A percentile compares a stretch with the other conserved stretches of the same genome.
Conservation (phyloP, 257 asterid species). For the Echium plantagineum region DNA sequence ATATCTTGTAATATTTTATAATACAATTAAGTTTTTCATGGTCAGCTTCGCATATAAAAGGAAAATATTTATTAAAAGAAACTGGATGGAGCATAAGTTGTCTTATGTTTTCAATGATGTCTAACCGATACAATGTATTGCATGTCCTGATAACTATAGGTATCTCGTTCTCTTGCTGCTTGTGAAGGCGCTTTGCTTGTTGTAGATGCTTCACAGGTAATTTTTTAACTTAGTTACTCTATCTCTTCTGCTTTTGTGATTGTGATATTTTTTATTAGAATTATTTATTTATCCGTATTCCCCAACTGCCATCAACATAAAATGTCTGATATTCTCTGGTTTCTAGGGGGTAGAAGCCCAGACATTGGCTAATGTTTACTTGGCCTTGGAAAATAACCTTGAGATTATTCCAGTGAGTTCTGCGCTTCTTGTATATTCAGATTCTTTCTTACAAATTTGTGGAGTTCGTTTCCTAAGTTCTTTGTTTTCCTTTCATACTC, state of each 20-base stretch:
- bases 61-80: no score
- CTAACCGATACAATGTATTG: constrained; percentile 5
- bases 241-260: constrained; percentile 1
- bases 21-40: no score
- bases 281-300: no score
- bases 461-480: background rate
- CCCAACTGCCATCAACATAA: background rate
- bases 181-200: constrained; percentile 99
- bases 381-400: constrained; percentile 97
- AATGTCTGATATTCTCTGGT: constrained; percentile 7
- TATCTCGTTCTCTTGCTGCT: constrained; percentile 99
- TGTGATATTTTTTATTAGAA: constrained; percentile 2
- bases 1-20: no score
- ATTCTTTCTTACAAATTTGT: background rate
- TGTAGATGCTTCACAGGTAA: constrained; percentile 98
- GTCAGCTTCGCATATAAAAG: no score
- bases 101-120: background rate
- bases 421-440: constrained; percentile 1
- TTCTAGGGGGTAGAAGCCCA: constrained; percentile 98
- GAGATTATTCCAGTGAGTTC: constrained; percentile 90
- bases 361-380: constrained; percentile 92
- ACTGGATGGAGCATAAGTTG: background rate
- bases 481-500: background rate
- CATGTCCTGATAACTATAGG: constrained; percentile 36
- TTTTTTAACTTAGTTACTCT: constrained; percentile 8